Evolutionary conservation across 805 yeast species (phyloP), one percentile per base, ranked within the genome.

Genomic region (Saturnispora dispora): DNA sequence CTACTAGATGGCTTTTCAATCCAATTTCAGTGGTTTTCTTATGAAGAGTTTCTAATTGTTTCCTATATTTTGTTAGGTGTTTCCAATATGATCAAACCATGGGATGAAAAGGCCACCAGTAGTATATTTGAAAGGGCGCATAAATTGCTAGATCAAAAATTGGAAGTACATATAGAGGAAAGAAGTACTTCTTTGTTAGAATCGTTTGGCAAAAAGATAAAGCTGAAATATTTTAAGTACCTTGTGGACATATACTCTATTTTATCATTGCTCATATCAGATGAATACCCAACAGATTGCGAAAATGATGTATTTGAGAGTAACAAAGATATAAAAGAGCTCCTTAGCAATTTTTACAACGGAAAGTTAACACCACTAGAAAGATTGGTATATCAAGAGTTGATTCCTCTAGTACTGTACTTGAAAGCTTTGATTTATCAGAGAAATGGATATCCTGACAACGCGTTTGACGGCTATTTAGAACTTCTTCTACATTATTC

Each of bases 51-150:
- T 57, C 66, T 69, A 8, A 63, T 72, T 20, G 50, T 68, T 42
- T 63, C 73, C 22, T 74, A 73, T 55, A 69, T 73, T 43, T 57
- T 71, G n/a, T 67, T 72, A 36, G 80, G 76, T 2, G 58, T 76
- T 5, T 59, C 68, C 6, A 67, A 70, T 32, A 53, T 74, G 20
- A 58, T 60, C 15, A 73, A 69, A 39, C 60, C 71, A 0, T 62
- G 70, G 59, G 67, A 66, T 45, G 67, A 66, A 1, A 65, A 63
- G 41, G 18, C 17, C 10, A 30, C 48, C 15, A 37, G 20, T 10
- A 18, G 9, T 32, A 49, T 44, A 13, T 49, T 49, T 28, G 18
- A 36, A 10, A 44, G 37, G 20, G 37, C 25, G 22, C 17, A 15
- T 65, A 71, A 46, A 60, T 76, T 5, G 57, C 56, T n/a, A 68